phyloP scores from a whole-genome alignment of 140 eudicot genomes.

The Anethum foeniculum region DNA sequence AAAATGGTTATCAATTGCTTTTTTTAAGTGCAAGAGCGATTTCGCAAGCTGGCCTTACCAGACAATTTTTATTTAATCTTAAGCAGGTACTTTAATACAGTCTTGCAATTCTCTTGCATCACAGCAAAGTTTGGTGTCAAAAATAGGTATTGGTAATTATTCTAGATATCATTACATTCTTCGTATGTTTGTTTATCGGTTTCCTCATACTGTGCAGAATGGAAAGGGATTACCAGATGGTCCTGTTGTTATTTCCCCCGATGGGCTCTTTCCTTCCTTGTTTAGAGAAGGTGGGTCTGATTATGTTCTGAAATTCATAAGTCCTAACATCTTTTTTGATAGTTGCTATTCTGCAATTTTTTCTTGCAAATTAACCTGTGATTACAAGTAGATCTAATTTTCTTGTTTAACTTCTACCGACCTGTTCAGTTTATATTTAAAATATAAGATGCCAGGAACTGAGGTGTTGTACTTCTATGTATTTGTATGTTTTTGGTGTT shows the following conservation, averaged over 20 bases:
- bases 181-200: neutral
- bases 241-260: constrained; percentile 89
- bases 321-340: neutral
- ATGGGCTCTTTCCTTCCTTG: constrained; percentile 91
- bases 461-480: too few species aligned
- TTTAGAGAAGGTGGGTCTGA: constrained; percentile 72
- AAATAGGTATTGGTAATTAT: neutral
- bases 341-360: neutral
- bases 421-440: neutral
- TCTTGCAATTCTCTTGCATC: neutral
- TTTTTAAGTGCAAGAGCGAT: constrained; percentile 94
- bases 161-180: neutral
- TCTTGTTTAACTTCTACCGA: neutral
- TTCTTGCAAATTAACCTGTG: neutral
- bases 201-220: constrained; percentile 39
- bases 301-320: neutral
- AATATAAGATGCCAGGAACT: too few species aligned
- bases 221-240: constrained; percentile 88
- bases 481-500: too few species aligned
- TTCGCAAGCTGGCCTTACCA: constrained; percentile 73
- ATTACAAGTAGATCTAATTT: neutral
- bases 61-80: constrained; percentile 75
- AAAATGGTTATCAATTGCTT: constrained; percentile 76
- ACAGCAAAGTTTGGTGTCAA: neutral
- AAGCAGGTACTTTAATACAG: constrained; percentile 54